Evolutionary conservation across 2,329 filamentous ascomycete genomes (phyloP), one percentile per base, ranked within the genome.

Genomic region (Pseudonectria foliicola): DNA sequence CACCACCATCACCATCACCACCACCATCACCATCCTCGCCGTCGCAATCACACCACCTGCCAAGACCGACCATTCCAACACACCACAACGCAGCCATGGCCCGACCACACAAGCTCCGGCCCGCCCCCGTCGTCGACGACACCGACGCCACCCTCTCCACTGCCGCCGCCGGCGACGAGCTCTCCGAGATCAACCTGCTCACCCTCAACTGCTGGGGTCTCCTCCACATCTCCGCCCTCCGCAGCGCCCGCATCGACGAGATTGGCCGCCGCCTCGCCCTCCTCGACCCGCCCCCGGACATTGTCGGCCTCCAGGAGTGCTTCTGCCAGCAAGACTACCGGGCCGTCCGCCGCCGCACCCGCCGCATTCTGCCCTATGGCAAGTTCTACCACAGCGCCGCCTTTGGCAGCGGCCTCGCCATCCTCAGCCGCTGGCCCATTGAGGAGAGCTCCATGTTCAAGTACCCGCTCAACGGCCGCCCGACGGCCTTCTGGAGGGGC

Each of bases 191-290:
- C 56, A 82, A 84, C 54, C 71, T 96, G 48, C 67, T 95, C 46
- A 92, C 86, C 4, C 77, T 95, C 59, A 98, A 98, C 64, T 95
- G 88, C 76, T 96, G 92, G 90, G 92, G 92, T 33, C 78, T 96
- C 42, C 90, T 93, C 54, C 87, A 79, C 65, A 72, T 96, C 53
- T 81, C 89, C 33, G 80, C 81, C 46, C 75, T 85, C 48, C 85
- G 89, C 47, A 68, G 74, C 45, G 81, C 84, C 50, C 85, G 92
- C 28, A 74, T 96, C 33, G 63, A 72, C 21, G 85, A 94, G 59
- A 95, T 96, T 53, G 90, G 87, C 35, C 79, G 75, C 44, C 83
- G 84, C 44, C 74, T 96, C 44, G 82, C 86, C 45, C 61, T 69
- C 27, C 71, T 77, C 38, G 64, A 72, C 13, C 85, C 85, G 1